These are phyloP conservation scores for Scheffersomyces parashehatae DNA, from an alignment of 1,139 yeast species.

Conservation along the genomic window DNA sequence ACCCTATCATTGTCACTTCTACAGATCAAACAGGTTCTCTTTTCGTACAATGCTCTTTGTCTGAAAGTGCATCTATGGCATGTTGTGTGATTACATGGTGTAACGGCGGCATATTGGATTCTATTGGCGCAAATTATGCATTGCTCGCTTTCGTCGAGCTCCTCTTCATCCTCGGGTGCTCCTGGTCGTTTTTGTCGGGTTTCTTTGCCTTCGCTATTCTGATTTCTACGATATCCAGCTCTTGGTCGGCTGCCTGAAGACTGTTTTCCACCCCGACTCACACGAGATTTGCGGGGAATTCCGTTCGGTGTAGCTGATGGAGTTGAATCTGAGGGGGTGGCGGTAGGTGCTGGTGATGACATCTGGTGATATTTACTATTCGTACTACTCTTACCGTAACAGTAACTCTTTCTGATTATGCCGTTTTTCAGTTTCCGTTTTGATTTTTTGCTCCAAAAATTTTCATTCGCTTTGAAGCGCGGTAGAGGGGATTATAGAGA, in stretches of 20 bases:
- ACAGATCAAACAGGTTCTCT: constrained; percentile 78
- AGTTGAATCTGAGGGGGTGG: neutral
- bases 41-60: constrained; percentile 77
- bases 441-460: too few relatives aligned
- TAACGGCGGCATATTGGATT: constrained; percentile 61
- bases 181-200: neutral
- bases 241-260: constrained; percentile 1
- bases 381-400: too few relatives aligned
- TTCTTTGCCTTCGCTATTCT: neutral
- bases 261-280: constrained; percentile 16
- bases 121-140: constrained; percentile 87
- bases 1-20: constrained; percentile 65
- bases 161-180: constrained; percentile 27
- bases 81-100: constrained; percentile 82
- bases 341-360: neutral
- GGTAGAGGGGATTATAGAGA: too few relatives aligned
- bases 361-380: too few relatives aligned
- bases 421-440: too few relatives aligned
- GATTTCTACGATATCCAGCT: constrained; percentile 5
- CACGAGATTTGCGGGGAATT: constrained; percentile 16
- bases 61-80: constrained; percentile 85
- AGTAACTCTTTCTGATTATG: too few relatives aligned
- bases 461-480: too few relatives aligned
- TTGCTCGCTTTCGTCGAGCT: constrained; percentile 32
- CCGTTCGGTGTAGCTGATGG: neutral